A percentile compares a stretch with the other conserved stretches of the same genome.
These are phyloP conservation scores for Penicillium sp. DNA, from an alignment of 2,329 filamentous ascomycete genomes.

Conservation along the genomic window DNA sequence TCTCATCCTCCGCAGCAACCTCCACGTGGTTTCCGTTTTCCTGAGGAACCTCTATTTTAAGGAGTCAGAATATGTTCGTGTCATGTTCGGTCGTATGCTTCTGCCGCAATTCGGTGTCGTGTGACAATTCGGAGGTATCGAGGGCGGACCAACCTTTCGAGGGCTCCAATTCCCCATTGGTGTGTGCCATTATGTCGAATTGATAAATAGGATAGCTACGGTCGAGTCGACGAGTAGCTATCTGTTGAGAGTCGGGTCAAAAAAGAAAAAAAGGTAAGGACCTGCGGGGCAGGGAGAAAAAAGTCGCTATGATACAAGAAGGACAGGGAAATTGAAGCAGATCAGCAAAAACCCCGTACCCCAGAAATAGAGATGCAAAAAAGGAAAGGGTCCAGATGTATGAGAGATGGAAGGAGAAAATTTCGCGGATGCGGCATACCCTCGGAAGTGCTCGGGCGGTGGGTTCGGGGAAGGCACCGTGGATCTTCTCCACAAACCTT, in stretches of 20 bases:
- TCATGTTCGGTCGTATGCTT: neutral
- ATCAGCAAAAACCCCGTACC: constrained; percentile 35
- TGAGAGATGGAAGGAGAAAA: constrained; percentile 40
- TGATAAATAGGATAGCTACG: constrained; percentile 15
- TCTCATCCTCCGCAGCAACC: constrained; percentile 36
- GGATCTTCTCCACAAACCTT: constrained; percentile 16
- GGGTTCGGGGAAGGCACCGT: constrained; percentile 26
- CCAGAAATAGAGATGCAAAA: constrained; percentile 29
- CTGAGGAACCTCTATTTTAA: constrained; percentile 31
- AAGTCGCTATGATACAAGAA: constrained; percentile 35
- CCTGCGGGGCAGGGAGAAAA: constrained; percentile 21
- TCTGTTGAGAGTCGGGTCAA: constrained; percentile 13
- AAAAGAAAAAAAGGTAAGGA: constrained; percentile 19
- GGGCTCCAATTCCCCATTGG: constrained; percentile 41
- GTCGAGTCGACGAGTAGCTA: constrained; percentile 21
- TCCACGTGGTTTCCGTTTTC: constrained; percentile 27
- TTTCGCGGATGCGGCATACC: constrained; percentile 44
- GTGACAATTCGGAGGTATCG: constrained; percentile 5
- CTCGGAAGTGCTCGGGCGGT: constrained; percentile 43
- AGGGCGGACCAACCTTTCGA: constrained; percentile 36
- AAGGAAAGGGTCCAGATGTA: constrained; percentile 22
- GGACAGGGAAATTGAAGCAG: constrained; percentile 33
- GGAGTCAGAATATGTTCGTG: constrained; percentile 9
- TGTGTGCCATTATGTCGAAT: constrained; percentile 38
- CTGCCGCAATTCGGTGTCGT: constrained; percentile 10